Conservation (phyloP, 2,329 filamentous ascomycete genomes). For the Chaetomiaceae sp. region DNA sequence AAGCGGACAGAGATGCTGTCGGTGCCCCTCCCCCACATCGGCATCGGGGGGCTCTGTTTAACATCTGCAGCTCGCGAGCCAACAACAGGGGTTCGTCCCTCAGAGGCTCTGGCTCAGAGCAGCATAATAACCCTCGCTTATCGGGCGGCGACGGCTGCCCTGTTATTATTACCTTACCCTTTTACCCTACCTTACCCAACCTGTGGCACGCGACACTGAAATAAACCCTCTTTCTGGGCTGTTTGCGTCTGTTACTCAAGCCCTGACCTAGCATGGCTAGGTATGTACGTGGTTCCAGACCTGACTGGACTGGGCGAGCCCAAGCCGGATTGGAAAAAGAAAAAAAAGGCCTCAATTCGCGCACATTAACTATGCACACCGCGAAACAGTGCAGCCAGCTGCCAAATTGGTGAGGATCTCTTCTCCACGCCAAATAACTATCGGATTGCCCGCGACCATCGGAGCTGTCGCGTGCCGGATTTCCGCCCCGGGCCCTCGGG, state of each 20-base stretch:
- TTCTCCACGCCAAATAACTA: no score
- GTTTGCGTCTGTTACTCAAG: background rate
- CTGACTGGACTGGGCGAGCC: background rate
- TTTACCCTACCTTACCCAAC: background rate
- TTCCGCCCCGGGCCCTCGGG: background rate
- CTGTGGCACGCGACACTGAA: background rate
- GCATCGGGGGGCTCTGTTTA: background rate
- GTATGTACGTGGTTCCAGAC: background rate
- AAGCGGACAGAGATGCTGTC: no score
- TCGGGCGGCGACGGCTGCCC: background rate
- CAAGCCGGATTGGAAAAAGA: no score
- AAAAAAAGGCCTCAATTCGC: slow-evolving; percentile 3
- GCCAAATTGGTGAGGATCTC: background rate
- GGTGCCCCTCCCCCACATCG: slow-evolving; percentile 1
- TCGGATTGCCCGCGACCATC: background rate
- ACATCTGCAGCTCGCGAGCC: background rate
- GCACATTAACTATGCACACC: slow-evolving; percentile 3
- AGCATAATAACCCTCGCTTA: slow-evolving; percentile 5
- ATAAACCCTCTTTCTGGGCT: background rate
- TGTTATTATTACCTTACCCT: background rate
- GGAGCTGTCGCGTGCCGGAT: slow-evolving; percentile 6
- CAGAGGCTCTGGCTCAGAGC: no score
- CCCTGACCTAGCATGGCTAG: background rate
- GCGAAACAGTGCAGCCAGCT: background rate
- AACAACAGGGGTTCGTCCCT: no score